These are phyloP conservation scores for Mycena amicta DNA, from an alignment of 768 basidiomycete genomes.

Conservation along the genomic window DNA sequence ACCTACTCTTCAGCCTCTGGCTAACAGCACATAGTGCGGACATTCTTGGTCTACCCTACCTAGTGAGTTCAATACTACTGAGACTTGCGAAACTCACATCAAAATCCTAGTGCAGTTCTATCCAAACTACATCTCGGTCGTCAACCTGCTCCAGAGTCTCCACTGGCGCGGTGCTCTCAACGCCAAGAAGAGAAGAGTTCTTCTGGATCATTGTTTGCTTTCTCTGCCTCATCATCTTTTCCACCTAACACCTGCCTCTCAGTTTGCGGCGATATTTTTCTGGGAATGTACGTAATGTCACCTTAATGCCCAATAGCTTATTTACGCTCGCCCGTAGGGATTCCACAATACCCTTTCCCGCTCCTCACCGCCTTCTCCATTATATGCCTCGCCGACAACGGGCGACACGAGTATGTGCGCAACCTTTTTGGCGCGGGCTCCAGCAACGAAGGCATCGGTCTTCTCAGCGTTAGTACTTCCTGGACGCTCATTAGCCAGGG, in stretches of 20 bases:
- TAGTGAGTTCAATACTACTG: constrained; percentile 42
- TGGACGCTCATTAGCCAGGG: constrained; percentile 61
- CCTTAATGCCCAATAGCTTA: not conserved
- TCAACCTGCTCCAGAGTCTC: constrained; percentile 54
- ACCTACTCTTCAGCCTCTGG: not conserved
- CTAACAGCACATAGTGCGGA: constrained; percentile 50
- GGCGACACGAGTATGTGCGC: constrained; percentile 44
- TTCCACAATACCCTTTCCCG: constrained; percentile 29
- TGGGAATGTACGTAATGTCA: constrained; percentile 37
- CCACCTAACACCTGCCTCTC: too few species aligned
- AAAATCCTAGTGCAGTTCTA: too few species aligned
- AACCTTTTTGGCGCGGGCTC: constrained; percentile 48
- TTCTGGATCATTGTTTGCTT: constrained; percentile 34
- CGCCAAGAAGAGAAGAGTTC: constrained; percentile 51
- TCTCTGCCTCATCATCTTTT: too few species aligned
- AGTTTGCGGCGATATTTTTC: constrained; percentile 47
- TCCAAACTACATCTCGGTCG: constrained; percentile 53
- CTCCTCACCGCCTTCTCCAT: constrained; percentile 48
- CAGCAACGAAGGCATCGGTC: constrained; percentile 53
- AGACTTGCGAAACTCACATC: too few species aligned
- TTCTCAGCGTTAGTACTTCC: constrained; percentile 48
- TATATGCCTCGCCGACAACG: constrained; percentile 51
- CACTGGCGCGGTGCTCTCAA: constrained; percentile 55
- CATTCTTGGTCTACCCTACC: constrained; percentile 53
- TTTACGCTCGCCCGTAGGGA: constrained; percentile 11